phyloP scores from a whole-genome alignment of 2,329 filamentous ascomycete genomes.

The Hymenoscyphus occultus region DNA sequence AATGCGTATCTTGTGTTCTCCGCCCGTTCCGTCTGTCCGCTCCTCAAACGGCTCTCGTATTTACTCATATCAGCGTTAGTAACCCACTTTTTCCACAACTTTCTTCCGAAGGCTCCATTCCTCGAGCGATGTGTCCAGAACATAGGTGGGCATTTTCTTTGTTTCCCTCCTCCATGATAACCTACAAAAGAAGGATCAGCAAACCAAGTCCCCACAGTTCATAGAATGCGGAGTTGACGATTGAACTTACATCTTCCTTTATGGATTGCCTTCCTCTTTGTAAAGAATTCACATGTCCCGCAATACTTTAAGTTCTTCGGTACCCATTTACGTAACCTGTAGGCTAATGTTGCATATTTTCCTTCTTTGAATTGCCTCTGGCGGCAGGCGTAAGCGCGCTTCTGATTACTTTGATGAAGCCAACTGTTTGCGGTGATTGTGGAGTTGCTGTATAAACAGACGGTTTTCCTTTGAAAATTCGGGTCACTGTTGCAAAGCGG shows the following conservation, averaged over 20 bases:
- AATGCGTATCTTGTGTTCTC: slow-evolving; percentile 25
- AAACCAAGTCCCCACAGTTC: too few relatives aligned
- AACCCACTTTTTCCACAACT: slow-evolving; percentile 34
- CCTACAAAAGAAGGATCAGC: slow-evolving; percentile 14
- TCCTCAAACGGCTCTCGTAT: slow-evolving; percentile 23
- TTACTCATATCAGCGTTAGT: slow-evolving; percentile 29
- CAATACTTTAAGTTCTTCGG: slow-evolving; percentile 28
- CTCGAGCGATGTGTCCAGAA: slow-evolving; percentile 29
- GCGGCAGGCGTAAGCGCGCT: slow-evolving; percentile 12
- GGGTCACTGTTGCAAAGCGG: slow-evolving; percentile 19
- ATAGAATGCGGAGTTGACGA: neutral
- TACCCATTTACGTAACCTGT: slow-evolving; percentile 28
- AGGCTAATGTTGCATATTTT: slow-evolving; percentile 16
- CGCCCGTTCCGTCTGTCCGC: slow-evolving; percentile 9
- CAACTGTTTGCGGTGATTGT: neutral
- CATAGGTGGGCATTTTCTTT: slow-evolving; percentile 7
- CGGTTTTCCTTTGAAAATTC: neutral
- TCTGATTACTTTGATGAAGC: slow-evolving; percentile 19
- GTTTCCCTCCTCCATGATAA: slow-evolving; percentile 26
- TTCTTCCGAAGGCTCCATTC: slow-evolving; percentile 25
- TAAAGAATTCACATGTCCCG: slow-evolving; percentile 26
- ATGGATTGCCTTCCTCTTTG: slow-evolving; percentile 25
- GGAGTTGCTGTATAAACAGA: slow-evolving; percentile 13
- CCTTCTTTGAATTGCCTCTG: neutral
- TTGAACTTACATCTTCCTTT: slow-evolving; percentile 24